phyloP scores from a whole-genome alignment of 352 stramenopile species.

The Peronosclerospora sorghi region DNA sequence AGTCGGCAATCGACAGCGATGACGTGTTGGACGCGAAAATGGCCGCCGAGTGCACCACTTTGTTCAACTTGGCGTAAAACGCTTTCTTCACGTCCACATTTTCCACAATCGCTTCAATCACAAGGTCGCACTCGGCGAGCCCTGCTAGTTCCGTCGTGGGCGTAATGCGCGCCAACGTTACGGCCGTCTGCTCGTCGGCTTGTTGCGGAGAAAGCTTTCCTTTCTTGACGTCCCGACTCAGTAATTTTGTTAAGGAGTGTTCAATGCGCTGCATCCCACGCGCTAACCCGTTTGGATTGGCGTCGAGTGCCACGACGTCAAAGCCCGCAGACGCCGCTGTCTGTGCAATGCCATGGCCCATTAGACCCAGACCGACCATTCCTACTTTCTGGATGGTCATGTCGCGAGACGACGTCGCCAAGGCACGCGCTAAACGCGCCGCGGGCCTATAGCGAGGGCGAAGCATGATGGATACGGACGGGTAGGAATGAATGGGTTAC shows the following conservation, averaged over 20 bases:
- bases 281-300: constrained; percentile 59
- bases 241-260: constrained; percentile 83
- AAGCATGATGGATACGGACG: neutral
- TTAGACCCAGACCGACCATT: constrained; percentile 93
- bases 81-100: constrained; percentile 90
- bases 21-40: constrained; percentile 97
- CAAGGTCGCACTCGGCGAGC: constrained; percentile 88
- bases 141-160: constrained; percentile 84
- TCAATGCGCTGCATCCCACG: constrained; percentile 89
- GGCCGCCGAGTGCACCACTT: constrained; percentile 82
- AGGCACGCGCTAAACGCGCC: constrained; percentile 12
- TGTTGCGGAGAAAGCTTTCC: constrained; percentile 70
- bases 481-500: neutral
- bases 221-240: constrained; percentile 80
- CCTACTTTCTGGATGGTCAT: constrained; percentile 80
- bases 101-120: constrained; percentile 98
- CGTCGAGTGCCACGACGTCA: constrained; percentile 77
- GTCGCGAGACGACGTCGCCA: constrained; percentile 23
- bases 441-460: constrained; percentile 7
- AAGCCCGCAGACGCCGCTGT: constrained; percentile 79
- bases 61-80: constrained; percentile 89
- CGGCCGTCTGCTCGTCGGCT: constrained; percentile 50
- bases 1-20: constrained; percentile 89
- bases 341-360: constrained; percentile 97
- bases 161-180: constrained; percentile 71